Conservation (phyloP, 352 stramenopile genomes). For the Pythium pectinolyticum region DNA sequence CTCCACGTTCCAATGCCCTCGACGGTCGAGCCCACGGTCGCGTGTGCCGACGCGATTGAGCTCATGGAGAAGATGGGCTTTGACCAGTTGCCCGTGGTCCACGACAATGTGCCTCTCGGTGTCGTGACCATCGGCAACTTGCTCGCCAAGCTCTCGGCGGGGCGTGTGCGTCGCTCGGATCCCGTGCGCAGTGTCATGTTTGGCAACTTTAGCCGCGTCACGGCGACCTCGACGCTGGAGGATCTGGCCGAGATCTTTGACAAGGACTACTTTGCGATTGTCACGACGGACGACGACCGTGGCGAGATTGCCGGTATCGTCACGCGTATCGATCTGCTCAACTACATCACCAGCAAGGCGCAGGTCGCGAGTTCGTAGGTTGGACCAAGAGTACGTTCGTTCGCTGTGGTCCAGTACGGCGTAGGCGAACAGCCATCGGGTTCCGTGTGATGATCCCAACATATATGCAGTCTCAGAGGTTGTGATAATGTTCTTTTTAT, state of each 20-base stretch:
- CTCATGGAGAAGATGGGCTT: conserved; percentile 92
- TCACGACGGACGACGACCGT: conserved; percentile 71
- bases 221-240: conserved; percentile 80
- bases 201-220: conserved; percentile 92
- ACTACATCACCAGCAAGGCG: conserved; percentile 84
- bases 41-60: conserved; percentile 91
- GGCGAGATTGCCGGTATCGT: conserved; percentile 90
- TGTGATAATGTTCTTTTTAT: too few species aligned
- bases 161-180: conserved; percentile 80
- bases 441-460: not conserved
- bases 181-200: conserved; percentile 90
- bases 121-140: conserved; percentile 97
- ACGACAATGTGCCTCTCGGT: conserved; percentile 80
- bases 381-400: too few species aligned
- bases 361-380: too few species aligned
- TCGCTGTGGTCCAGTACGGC: too few species aligned
- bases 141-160: conserved; percentile 86
- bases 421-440: not conserved
- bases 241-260: conserved; percentile 94
- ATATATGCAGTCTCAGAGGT: not conserved
- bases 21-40: conserved; percentile 82
- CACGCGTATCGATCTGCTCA: conserved; percentile 95
- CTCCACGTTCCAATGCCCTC: conserved; percentile 77
- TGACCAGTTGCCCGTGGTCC: conserved; percentile 75
- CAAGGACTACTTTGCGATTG: conserved; percentile 94